Base-by-base conservation (phyloP, 192 early-diverging fungal genomes). In the Mortierella hygrophila region DNA sequence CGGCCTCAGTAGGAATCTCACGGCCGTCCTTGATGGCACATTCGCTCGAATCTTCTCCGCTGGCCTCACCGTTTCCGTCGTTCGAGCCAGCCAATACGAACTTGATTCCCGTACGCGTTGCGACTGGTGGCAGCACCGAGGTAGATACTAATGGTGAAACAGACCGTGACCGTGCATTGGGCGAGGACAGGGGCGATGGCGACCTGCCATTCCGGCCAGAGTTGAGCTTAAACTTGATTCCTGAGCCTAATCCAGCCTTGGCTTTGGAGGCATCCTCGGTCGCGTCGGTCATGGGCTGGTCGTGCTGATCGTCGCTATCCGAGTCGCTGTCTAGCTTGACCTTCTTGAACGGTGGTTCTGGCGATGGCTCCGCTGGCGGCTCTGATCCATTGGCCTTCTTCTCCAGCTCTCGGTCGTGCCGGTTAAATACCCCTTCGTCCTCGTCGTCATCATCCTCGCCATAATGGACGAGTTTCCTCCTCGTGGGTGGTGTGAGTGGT, bases 191-290 rank as follows among this genome's bases (percentile, higher is more conserved):
- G 1, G 83, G 83, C 35, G 83, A 85, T 18, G 84, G 72, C 6
- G 84, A 86, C 4, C 84, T 75, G 9, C 84, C 84, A 68, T 86
- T 86, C 65, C 77, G 77, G 21, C 81, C 38, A 37, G 57, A 70
- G 49, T 78, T 78, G 40, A 86, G 72, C 68, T 78, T 81, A 63
- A 86, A 86, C 32, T 86, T 86, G 75, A 86, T 86, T 6, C 79
- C 76, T 29, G 74, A 26, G 32, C 75, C 72, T 8, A 70, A 63
- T 40, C 78, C 70, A 6, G 75, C 60, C 3, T 74, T 68, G 41
- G 40, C 32, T 32, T 63, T 52, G 32, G 80, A 54, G 26, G 42
- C 71, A 37, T 76, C 75, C 18, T 65, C 52, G 37, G 74, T 21
- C 23, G 75, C 74, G 16, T 65, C 44, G 8, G 42, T 11, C 57